A percentile compares a stretch with the other conserved stretches of the same genome.
Evolutionary conservation across 768 basidiomycete species (phyloP).

Genomic region (Russula ochroleuca): DNA sequence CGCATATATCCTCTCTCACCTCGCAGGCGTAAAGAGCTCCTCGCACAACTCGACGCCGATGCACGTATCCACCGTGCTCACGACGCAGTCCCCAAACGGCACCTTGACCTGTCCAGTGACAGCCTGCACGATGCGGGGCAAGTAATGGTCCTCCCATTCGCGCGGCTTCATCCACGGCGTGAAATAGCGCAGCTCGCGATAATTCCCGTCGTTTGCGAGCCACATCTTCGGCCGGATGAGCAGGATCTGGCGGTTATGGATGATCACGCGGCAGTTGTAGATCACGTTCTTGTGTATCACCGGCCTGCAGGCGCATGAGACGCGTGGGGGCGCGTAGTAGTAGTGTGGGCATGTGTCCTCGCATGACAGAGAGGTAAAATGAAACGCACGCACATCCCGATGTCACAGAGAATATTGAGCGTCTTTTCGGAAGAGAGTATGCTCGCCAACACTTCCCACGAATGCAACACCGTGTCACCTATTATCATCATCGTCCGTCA

Average conservation of each 20-base stretch:
- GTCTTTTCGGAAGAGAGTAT: constrained; percentile 77
- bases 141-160: constrained; percentile 85
- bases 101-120: constrained; percentile 89
- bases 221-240: constrained; percentile 99
- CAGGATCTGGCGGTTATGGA: constrained; percentile 79
- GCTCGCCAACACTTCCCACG: constrained; percentile 96
- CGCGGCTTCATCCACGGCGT: constrained; percentile 92
- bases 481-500: not conserved
- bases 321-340: not conserved
- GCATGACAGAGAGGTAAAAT: no score
- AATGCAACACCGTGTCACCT: constrained; percentile 96
- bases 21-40: constrained; percentile 93
- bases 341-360: not conserved
- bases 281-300: constrained; percentile 96
- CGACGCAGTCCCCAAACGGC: constrained; percentile 91
- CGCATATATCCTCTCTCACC: constrained; percentile 39
- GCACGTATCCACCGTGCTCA: constrained; percentile 92
- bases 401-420: constrained; percentile 87
- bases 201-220: constrained; percentile 98
- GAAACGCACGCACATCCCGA: constrained; percentile 69
- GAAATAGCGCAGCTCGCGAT: constrained; percentile 78
- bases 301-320: no score
- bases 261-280: constrained; percentile 93
- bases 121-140: constrained; percentile 83
- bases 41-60: constrained; percentile 97